These are phyloP conservation scores for Podochytrium sp. DNA, from an alignment of 192 early-diverging fungal species.

Conservation along the genomic window DNA sequence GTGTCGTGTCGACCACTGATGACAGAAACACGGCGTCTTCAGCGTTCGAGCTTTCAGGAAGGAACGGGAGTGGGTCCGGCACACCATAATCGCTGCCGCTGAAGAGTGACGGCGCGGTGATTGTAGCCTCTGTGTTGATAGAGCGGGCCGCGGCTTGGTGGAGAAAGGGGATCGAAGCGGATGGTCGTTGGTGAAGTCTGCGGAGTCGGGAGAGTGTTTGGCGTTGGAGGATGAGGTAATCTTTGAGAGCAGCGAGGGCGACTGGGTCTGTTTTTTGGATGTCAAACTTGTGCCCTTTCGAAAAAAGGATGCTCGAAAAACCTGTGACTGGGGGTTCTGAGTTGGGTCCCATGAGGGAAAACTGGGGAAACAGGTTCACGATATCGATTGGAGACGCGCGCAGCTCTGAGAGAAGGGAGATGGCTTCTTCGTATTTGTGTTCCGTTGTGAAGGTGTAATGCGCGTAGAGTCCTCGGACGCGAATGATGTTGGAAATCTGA, in stretches of 20 bases:
- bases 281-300: background rate
- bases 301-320: slow-evolving; percentile 20
- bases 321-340: slow-evolving; percentile 27
- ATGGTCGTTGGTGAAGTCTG: slow-evolving; percentile 25
- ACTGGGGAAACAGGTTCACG: slow-evolving; percentile 61
- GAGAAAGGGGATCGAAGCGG: background rate
- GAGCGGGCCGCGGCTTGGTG: background rate
- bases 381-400: slow-evolving; percentile 62
- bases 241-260: slow-evolving; percentile 72
- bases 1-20: slow-evolving; percentile 78
- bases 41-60: slow-evolving; percentile 50
- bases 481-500: slow-evolving; percentile 56
- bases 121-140: slow-evolving; percentile 21
- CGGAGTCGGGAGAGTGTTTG: slow-evolving; percentile 67
- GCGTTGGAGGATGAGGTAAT: slow-evolving; percentile 87
- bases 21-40: slow-evolving; percentile 52
- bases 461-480: slow-evolving; percentile 57
- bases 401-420: slow-evolving; percentile 53
- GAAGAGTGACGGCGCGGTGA: slow-evolving; percentile 20
- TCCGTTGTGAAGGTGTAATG: slow-evolving; percentile 57
- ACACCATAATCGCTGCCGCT: slow-evolving; percentile 23
- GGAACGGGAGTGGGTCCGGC: slow-evolving; percentile 44
- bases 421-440: slow-evolving; percentile 52
- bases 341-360: slow-evolving; percentile 31
- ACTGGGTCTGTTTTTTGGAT: slow-evolving; percentile 51